Conservation (phyloP, 2,329 filamentous ascomycete genomes). For the Aureobasidium leucospermi region DNA sequence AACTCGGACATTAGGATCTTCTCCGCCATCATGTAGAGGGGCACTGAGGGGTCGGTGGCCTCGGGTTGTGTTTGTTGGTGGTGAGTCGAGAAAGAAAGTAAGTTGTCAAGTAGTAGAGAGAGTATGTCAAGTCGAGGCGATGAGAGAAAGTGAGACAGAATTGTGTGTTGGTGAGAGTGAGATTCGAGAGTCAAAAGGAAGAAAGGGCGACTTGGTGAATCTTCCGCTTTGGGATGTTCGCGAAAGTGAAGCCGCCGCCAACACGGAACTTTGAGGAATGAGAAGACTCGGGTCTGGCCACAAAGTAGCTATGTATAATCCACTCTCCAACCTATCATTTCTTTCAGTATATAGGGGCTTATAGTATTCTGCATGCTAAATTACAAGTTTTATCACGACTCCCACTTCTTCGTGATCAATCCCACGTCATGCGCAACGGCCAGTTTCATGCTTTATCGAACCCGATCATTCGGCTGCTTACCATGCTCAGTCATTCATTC, state of each 20-base stretch:
- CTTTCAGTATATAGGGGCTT: not conserved
- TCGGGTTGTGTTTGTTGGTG: not conserved
- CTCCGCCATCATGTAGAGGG: constrained; percentile 47
- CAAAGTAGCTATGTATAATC: not conserved
- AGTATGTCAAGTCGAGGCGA: not conserved
- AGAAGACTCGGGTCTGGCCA: not conserved
- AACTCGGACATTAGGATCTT: constrained; percentile 86
- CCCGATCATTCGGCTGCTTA: not conserved
- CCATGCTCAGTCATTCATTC: not conserved
- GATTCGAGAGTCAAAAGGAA: not conserved
- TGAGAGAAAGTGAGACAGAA: not conserved
- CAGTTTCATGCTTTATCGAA: not conserved
- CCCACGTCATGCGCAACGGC: constrained; percentile 8
- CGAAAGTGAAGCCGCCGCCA: not conserved
- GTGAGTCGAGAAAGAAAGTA: not conserved
- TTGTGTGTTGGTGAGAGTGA: not conserved
- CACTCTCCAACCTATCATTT: not conserved
- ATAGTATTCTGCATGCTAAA: not conserved
- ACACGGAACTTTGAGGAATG: not conserved
- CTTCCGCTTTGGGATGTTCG: constrained; percentile 10
- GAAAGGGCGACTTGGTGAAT: constrained; percentile 5
- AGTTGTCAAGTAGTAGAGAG: not conserved
- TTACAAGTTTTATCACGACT: not conserved
- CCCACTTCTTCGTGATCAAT: not conserved
- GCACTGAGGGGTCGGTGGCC: not conserved